A percentile compares a stretch with the other conserved stretches of the same genome.
Evolutionary conservation across 305 asterid species (phyloP).

Genomic region (Fraxinus platypoda): DNA sequence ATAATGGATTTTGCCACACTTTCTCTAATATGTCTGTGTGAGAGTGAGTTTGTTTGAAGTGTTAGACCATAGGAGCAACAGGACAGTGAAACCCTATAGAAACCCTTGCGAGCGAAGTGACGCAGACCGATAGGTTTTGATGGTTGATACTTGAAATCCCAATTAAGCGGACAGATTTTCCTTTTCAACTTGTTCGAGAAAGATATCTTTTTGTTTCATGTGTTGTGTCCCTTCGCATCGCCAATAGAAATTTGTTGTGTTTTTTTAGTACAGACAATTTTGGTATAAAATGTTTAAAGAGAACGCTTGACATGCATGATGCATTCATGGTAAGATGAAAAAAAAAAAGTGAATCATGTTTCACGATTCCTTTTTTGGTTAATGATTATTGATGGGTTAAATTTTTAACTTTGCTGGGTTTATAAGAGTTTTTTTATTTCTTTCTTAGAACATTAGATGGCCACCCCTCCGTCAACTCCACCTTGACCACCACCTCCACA

Average conservation of each 20-base stretch:
- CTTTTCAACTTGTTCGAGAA: neutral
- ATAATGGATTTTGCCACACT: neutral
- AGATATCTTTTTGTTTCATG: neutral
- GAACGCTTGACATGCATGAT: too few relatives aligned
- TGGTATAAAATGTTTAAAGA: too few relatives aligned
- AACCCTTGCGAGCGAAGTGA: conserved; percentile 28
- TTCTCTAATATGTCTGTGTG: conserved; percentile 22
- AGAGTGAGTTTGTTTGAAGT: neutral
- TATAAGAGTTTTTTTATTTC: too few relatives aligned
- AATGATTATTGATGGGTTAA: too few relatives aligned
- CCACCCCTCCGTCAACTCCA: too few relatives aligned
- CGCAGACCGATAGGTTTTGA: conserved; percentile 25
- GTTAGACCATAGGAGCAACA: neutral
- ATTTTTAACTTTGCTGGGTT: too few relatives aligned
- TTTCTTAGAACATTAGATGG: too few relatives aligned
- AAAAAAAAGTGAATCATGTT: too few relatives aligned
- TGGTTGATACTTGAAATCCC: conserved; percentile 9
- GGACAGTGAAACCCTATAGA: conserved; percentile 33
- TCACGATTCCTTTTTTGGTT: too few relatives aligned
- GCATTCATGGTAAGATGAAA: too few relatives aligned
- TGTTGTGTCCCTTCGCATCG: conserved; percentile 30
- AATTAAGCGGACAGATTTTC: conserved; percentile 16
- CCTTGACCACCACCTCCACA: too few relatives aligned
- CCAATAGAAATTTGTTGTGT: neutral
- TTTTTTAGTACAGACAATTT: too few relatives aligned